phyloP scores from a whole-genome alignment of 2,329 filamentous ascomycete species.

The Orbilia brochopaga region DNA sequence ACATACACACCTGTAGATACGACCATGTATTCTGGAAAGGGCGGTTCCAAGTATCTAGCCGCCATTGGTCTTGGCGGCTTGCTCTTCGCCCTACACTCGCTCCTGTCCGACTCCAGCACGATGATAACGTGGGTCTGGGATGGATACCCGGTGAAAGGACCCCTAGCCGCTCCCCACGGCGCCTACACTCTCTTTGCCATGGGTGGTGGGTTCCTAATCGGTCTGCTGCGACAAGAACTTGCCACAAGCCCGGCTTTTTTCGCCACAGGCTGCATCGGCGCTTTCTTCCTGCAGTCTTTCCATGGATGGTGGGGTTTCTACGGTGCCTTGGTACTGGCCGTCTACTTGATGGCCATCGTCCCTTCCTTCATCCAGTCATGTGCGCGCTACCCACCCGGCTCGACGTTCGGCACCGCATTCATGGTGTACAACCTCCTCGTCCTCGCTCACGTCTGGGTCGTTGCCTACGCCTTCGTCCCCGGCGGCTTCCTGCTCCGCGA shows the following conservation, averaged over 20 bases:
- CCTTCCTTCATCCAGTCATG: conserved; percentile 77
- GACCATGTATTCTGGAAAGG: conserved; percentile 64
- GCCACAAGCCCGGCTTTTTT: conserved; percentile 80
- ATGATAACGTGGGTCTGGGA: conserved; percentile 99
- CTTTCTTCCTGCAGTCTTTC: conserved; percentile 64
- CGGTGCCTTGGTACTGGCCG: conserved; percentile 75
- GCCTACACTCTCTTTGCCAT: conserved; percentile 85
- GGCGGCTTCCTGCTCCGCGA: conserved; percentile 91
- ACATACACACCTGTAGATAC: conserved; percentile 62
- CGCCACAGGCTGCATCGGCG: conserved; percentile 77
- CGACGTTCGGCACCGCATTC: conserved; percentile 86
- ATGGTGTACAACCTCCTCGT: conserved; percentile 91
- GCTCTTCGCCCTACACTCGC: conserved; percentile 86
- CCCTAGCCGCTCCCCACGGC: conserved; percentile 86
- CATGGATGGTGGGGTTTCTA: conserved; percentile 84
- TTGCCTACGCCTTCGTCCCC: conserved; percentile 96
- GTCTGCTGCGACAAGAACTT: conserved; percentile 74
- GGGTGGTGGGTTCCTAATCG: conserved; percentile 77
- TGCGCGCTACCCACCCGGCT: conserved; percentile 75
- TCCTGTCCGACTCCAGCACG: conserved; percentile 95
- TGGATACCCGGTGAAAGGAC: conserved; percentile 87
- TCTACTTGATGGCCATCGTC: conserved; percentile 81
- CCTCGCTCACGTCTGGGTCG: conserved; percentile 98
- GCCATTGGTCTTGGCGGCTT: conserved; percentile 80
- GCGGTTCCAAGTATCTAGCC: conserved; percentile 73